Evolutionary conservation across 495 filamentous ascomycete species (phyloP).

Genomic region (Tuber brumale): DNA sequence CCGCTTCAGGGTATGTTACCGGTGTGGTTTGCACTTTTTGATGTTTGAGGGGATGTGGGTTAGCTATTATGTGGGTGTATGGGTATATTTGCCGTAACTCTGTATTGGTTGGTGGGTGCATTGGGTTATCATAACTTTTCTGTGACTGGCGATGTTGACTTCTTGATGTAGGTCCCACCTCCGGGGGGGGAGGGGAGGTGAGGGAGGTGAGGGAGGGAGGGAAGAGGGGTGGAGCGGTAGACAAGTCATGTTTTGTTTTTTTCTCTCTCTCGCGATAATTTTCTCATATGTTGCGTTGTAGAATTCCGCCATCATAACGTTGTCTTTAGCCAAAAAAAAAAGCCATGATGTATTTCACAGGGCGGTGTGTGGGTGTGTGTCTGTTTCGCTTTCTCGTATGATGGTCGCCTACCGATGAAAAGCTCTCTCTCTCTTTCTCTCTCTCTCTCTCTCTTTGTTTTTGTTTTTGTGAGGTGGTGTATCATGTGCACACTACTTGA

Average conservation of each 20-base stretch:
- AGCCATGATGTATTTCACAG: background rate
- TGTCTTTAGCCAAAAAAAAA: conserved; percentile 3
- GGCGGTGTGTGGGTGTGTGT: background rate
- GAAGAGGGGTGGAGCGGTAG: background rate
- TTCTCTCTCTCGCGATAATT: background rate
- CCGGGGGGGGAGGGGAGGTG: background rate
- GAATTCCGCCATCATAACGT: background rate
- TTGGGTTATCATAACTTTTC: background rate
- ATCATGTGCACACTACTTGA: background rate
- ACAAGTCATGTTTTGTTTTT: background rate
- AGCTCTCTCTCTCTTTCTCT: background rate
- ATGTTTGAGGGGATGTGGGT: background rate
- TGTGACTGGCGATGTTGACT: background rate
- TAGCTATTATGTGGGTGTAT: background rate
- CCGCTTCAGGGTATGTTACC: conserved; percentile 1
- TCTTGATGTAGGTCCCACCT: background rate
- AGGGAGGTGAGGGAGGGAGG: too few species aligned
- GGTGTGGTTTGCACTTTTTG: conserved; percentile 2
- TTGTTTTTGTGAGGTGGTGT: background rate
- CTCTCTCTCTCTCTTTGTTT: background rate
- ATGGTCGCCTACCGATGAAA: background rate
- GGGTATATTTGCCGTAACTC: background rate
- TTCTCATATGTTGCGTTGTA: background rate
- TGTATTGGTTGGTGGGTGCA: background rate
- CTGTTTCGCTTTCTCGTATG: background rate